Conservation (phyloP, 2,329 filamentous ascomycete species). For the Beauveria sp. region DNA sequence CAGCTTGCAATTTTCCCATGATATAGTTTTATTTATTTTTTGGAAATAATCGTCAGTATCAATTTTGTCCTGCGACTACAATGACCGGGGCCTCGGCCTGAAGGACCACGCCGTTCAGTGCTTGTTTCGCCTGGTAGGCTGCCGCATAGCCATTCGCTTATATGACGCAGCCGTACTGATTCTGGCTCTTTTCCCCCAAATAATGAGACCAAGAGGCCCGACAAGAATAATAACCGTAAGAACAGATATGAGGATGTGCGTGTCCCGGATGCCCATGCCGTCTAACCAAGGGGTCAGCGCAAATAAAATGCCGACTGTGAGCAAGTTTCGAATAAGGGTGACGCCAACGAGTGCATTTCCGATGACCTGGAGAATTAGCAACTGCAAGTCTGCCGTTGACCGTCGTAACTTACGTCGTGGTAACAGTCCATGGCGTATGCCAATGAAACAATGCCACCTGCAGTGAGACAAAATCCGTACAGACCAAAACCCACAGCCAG, state of each 20-base stretch:
- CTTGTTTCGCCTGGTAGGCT: conserved; percentile 3
- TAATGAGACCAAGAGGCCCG: conserved; percentile 8
- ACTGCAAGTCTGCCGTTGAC: neutral
- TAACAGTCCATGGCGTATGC: conserved; percentile 29
- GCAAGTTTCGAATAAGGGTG: conserved; percentile 17
- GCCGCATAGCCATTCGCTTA: neutral
- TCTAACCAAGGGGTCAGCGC: conserved; percentile 17
- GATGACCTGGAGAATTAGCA: conserved; percentile 15
- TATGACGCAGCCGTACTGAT: conserved; percentile 10
- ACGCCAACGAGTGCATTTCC: conserved; percentile 19
- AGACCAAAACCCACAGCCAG: conserved; percentile 27
- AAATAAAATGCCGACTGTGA: conserved; percentile 18
- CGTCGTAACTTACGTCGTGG: conserved; percentile 21
- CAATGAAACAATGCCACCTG: conserved; percentile 26
- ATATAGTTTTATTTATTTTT: no score
- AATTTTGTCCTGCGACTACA: neutral
- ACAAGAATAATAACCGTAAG: conserved; percentile 10
- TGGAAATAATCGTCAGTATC: neutral
- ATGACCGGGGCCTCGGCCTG: no score
- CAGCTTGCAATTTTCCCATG: no score
- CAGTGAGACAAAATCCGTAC: conserved; percentile 29
- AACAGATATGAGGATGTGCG: conserved; percentile 11
- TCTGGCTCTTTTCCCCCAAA: conserved; percentile 14
- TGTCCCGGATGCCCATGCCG: conserved; percentile 16
- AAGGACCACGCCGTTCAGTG: neutral